Percentiles rank a stretch among this genome's conserved stretches.
These are phyloP conservation scores for Peronospora belbahrii DNA, from an alignment of 352 stramenopile genomes.

Conservation along the genomic window DNA sequence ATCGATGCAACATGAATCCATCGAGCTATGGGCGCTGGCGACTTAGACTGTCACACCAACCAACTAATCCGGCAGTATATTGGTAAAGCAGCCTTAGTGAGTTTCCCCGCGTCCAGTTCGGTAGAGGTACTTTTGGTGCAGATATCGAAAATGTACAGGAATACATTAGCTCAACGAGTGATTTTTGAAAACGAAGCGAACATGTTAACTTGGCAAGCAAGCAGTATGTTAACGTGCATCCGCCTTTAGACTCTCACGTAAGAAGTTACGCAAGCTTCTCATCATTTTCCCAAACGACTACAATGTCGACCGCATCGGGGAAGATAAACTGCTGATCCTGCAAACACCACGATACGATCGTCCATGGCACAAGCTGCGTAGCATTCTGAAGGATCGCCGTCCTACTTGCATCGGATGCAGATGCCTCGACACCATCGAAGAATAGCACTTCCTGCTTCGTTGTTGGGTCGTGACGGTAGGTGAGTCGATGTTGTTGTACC, in stretches of 20 bases:
- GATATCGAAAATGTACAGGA: background rate
- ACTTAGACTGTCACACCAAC: background rate
- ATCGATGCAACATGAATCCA: too few species aligned
- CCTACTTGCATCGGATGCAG: background rate
- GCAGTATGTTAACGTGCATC: background rate
- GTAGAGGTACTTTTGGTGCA: background rate
- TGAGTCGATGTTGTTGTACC: constrained; percentile 16
- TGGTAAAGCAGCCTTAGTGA: too few species aligned
- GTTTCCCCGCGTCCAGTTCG: background rate
- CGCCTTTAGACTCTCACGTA: background rate
- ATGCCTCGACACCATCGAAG: constrained; percentile 7
- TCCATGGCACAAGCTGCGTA: constrained; percentile 17
- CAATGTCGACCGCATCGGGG: constrained; percentile 17
- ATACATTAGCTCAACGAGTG: background rate
- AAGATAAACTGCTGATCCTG: constrained; percentile 19
- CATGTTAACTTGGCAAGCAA: background rate
- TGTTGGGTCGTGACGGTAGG: constrained; percentile 10
- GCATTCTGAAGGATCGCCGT: background rate
- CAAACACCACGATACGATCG: constrained; percentile 22
- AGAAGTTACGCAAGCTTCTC: background rate
- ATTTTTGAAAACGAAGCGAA: background rate
- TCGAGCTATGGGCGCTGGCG: too few species aligned
- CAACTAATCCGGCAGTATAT: background rate
- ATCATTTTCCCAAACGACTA: constrained; percentile 10
- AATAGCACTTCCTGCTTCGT: constrained; percentile 15